Percentiles rank a stretch among this genome's conserved stretches.
phyloP scores from a whole-genome alignment of 2,329 filamentous ascomycete species.

The Mariannaea elegans region DNA sequence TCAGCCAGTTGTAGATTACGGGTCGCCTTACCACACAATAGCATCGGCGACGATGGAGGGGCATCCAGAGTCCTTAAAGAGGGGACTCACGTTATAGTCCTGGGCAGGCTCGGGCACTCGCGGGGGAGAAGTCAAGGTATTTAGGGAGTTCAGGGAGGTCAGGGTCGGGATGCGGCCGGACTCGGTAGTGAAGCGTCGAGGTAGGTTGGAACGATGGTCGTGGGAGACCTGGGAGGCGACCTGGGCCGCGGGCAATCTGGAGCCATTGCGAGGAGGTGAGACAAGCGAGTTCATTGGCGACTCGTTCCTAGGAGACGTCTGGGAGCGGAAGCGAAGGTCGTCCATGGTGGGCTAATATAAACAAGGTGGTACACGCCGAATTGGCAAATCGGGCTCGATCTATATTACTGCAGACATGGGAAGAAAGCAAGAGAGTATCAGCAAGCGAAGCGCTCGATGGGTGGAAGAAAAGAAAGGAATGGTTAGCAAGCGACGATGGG shows the following conservation, averaged over 20 bases:
- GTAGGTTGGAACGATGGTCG: slow-evolving; percentile 80
- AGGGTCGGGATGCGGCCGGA: slow-evolving; percentile 82
- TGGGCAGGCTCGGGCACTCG: slow-evolving; percentile 57
- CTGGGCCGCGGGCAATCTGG: slow-evolving; percentile 66
- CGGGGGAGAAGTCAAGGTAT: slow-evolving; percentile 58
- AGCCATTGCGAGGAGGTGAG: slow-evolving; percentile 76
- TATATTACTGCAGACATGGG: slow-evolving; percentile 49
- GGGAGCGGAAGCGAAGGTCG: slow-evolving; percentile 79
- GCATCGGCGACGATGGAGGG: neutral
- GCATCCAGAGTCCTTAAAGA: neutral
- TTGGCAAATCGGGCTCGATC: slow-evolving; percentile 45
- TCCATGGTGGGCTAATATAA: slow-evolving; percentile 66
- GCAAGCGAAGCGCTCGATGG: slow-evolving; percentile 33
- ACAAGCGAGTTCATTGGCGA: slow-evolving; percentile 77
- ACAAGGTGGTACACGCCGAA: slow-evolving; percentile 52
- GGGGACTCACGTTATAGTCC: slow-evolving; percentile 57
- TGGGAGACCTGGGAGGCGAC: slow-evolving; percentile 53
- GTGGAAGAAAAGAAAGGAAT: slow-evolving; percentile 32
- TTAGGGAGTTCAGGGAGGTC: slow-evolving; percentile 52
- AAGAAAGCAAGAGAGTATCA: slow-evolving; percentile 44
- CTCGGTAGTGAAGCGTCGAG: slow-evolving; percentile 94
- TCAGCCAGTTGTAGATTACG: slow-evolving; percentile 31
- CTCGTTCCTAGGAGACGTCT: slow-evolving; percentile 82
- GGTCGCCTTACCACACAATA: neutral
- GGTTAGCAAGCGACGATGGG: slow-evolving; percentile 39